Base-by-base conservation (phyloP, 164 flowering plant genomes). In the Hamamelis virginiana region DNA sequence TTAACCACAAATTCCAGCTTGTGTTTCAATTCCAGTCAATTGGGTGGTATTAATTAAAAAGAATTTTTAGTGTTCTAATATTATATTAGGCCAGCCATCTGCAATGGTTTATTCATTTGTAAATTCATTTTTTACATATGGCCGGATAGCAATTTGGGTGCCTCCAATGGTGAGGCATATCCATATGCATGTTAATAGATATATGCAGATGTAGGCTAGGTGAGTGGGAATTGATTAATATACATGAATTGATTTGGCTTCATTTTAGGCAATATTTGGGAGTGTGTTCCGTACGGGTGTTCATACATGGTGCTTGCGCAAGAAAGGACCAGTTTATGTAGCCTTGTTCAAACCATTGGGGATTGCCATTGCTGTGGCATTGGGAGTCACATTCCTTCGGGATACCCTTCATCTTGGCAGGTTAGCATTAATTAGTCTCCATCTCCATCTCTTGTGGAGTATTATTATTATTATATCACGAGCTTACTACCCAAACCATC, bases 331-430 rank as follows among this genome's bases (percentile, higher is more conserved):
- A 15, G 65, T 81, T 3, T 87, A 69, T 72, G 80, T 83, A 3
- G 76, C 84, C 27, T 65, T 84, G 73, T 87, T 82, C 79, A 78
- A 59, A 74, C 89, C 91, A 1, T 43, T 82, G 45, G 72, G 80
- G 1, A 80, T 86, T 25, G 83, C 51, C 27, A 65, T 88, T 71
- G 88, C 90, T 5, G 84, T 75, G 5, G 46, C 58, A 8, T 28
- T 87, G 74, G 74, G 81, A 23, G 72, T 76, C 59, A 53, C 71
- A 1, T 83, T 86, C 69, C 83, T 88, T 44, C 85, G 86, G 0
- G 82, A 82, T 14, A 68, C 74, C 41, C 87, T 88, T 33, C 68
- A 77, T 72, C 65, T 83, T 45, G 92, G 88, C 55, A 80, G 92
- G 88, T 86, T 81, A 19, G 9, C 5, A 4, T 33, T 52, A 2